Percentiles rank a stretch among this genome's conserved stretches.
Conservation (phyloP, 306 rosid genomes). For the Malus sieversii region DNA sequence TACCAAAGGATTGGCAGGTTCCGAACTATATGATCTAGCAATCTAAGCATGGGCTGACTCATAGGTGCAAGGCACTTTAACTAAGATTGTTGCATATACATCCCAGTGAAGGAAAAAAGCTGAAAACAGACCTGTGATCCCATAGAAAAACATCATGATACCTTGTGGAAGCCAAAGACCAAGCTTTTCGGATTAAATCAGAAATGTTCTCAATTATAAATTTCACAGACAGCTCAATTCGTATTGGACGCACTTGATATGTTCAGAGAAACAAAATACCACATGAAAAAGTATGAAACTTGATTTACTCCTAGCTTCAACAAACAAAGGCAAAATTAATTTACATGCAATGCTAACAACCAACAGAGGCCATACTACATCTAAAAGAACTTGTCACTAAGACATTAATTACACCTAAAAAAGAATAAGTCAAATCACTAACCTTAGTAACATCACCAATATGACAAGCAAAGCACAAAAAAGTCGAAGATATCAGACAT, state of each 20-base stretch:
- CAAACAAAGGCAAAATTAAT: background rate
- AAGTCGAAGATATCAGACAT: background rate
- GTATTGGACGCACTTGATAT: background rate
- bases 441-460: background rate
- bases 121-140: too few relatives aligned
- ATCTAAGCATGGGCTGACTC: too few relatives aligned
- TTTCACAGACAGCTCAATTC: background rate
- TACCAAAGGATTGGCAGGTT: background rate
- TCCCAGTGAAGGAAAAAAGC: too few relatives aligned
- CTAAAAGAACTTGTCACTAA: constrained; percentile 1
- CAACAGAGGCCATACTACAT: background rate
- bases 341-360: constrained; percentile 8
- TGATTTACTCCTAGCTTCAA: background rate
- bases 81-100: too few relatives aligned
- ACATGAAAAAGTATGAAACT: background rate
- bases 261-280: background rate
- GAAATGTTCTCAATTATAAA: background rate
- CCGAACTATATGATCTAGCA: too few relatives aligned
- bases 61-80: too few relatives aligned
- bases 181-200: background rate
- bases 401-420: background rate
- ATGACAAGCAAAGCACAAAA: too few relatives aligned
- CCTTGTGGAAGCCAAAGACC: background rate
- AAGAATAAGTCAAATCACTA: background rate
- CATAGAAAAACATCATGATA: too few relatives aligned